Base-by-base conservation (phyloP, 2,329 filamentous ascomycete genomes). In the Fusarium abutilonis region DNA sequence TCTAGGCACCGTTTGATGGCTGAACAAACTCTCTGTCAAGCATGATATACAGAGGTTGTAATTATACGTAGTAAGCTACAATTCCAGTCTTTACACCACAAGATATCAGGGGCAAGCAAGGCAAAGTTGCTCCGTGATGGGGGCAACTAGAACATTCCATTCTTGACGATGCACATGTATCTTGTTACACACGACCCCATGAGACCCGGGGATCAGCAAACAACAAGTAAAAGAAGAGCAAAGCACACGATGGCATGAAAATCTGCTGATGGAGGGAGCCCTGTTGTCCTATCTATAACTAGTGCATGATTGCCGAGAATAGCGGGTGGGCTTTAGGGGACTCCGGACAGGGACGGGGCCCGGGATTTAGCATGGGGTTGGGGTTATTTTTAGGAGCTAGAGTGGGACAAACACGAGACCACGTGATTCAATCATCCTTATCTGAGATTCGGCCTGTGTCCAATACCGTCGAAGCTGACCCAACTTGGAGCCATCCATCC, bases 391-490 rank as follows among this genome's bases (percentile, higher is more conserved):
- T 70, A 70, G 68, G 39, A 45, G 17, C 6, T 26, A 8, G 23
- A 26, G 5, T 26, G 23, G 23, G 21, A 39, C 40, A 57, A 68
- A 73, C 70, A 73, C 71, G 70, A 73, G 71, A 65, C 72, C 70
- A 73, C 60, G 70, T 73, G 71, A 65, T 39, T 9, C 19, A 13
- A 21, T 47, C 45, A 51, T 45, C 36, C 42, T 44, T 44, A 31
- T 52, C 40, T 52, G 38, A 39, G 53, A 29, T 56, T 50, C 26
- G 17, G 32, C n/a, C n/a, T 54, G 57, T 46, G 45, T 49, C 41
- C 43, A 43, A 56, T 62, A 26, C 29, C 14, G 26, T 31, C 14
- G 36, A 40, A 26, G 43, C 47, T 42, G 40, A 38, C 14, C 45
- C n/a, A 34, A 36, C 4, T 15, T 34, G 10, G 40, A 57, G 57